These are phyloP conservation scores for Trypanosomatidae sp. DNA, from an alignment of 208 protist species.

Conservation along the genomic window DNA sequence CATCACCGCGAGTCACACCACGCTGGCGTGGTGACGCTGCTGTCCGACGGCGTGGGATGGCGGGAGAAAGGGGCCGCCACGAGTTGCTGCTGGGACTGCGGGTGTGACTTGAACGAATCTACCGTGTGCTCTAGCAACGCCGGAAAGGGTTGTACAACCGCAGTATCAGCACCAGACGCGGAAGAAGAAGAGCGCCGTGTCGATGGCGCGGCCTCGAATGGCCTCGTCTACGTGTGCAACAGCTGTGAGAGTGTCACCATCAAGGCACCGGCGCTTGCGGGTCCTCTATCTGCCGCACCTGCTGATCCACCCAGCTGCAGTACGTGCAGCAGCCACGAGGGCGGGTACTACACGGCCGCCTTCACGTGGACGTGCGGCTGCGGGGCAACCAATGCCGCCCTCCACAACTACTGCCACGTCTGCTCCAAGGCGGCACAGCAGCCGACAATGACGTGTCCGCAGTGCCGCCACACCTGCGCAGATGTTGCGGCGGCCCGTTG, in stretches of 20 bases:
- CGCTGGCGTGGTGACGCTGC: background rate
- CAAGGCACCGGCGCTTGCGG: too few species aligned
- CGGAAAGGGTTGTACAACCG: too few species aligned
- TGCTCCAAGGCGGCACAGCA: conserved; percentile 32
- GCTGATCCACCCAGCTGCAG: conserved; percentile 4
- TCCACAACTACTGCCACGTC: conserved; percentile 46
- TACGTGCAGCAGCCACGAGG: conserved; percentile 8
- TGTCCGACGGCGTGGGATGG: too few species aligned
- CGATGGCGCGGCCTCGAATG: background rate
- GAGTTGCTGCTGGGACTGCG: conserved; percentile 9
- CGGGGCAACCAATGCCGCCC: conserved; percentile 42
- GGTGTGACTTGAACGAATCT: too few species aligned
- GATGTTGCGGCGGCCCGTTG: conserved; percentile 6
- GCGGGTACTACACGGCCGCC: conserved; percentile 38
- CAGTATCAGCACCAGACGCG: too few species aligned
- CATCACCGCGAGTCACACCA: too few species aligned
- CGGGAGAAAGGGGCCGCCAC: too few species aligned
- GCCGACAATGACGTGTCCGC: conserved; percentile 21
- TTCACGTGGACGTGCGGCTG: conserved; percentile 80
- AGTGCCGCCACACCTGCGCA: conserved; percentile 9
- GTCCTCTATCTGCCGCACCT: background rate
- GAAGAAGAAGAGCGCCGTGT: too few species aligned
- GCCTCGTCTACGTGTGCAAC: conserved; percentile 19
- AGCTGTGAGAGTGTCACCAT: conserved; percentile 12
- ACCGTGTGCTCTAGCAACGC: background rate